phyloP scores from a whole-genome alignment of 2,329 filamentous ascomycete species.

The Fusarium sp. region DNA sequence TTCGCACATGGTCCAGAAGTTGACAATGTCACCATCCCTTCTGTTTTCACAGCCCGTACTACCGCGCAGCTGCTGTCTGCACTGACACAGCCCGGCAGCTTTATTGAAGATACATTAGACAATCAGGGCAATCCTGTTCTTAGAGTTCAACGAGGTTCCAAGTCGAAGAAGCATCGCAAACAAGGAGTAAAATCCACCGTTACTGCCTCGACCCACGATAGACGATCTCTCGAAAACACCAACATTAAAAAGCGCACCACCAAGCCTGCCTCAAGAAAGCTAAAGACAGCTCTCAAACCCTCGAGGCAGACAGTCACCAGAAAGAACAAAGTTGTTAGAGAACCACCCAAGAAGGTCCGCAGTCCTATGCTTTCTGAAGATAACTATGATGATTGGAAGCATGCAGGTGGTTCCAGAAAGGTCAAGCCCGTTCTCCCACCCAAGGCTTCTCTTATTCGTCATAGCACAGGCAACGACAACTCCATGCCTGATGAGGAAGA shows the following conservation, averaged over 20 bases:
- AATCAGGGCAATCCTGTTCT: slow-evolving; percentile 70
- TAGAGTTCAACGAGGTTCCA: slow-evolving; percentile 65
- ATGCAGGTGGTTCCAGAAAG: slow-evolving; percentile 10
- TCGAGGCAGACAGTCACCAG: slow-evolving; percentile 19
- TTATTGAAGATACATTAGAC: slow-evolving; percentile 70
- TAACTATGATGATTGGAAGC: slow-evolving; percentile 27
- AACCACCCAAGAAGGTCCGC: slow-evolving; percentile 29
- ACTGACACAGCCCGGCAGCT: slow-evolving; percentile 79
- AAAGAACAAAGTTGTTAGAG: slow-evolving; percentile 21
- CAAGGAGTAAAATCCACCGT: slow-evolving; percentile 21
- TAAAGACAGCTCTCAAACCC: slow-evolving; percentile 20
- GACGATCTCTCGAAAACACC: slow-evolving; percentile 25
- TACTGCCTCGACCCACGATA: slow-evolving; percentile 28
- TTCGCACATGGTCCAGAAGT: slow-evolving; percentile 93
- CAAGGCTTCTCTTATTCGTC: slow-evolving; percentile 15
- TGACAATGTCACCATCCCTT: slow-evolving; percentile 93
- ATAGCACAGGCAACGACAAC: slow-evolving; percentile 11
- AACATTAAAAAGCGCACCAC: slow-evolving; percentile 16
- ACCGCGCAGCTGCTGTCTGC: slow-evolving; percentile 94
- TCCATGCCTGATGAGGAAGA: slow-evolving; percentile 29
- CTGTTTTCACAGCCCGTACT: slow-evolving; percentile 93
- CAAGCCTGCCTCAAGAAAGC: slow-evolving; percentile 22
- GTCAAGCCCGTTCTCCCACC: slow-evolving; percentile 19
- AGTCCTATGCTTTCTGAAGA: slow-evolving; percentile 33
- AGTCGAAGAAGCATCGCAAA: slow-evolving; percentile 41